Conservation (phyloP, 371 early-diverging fungal genomes). For the Mycotypha africana region DNA sequence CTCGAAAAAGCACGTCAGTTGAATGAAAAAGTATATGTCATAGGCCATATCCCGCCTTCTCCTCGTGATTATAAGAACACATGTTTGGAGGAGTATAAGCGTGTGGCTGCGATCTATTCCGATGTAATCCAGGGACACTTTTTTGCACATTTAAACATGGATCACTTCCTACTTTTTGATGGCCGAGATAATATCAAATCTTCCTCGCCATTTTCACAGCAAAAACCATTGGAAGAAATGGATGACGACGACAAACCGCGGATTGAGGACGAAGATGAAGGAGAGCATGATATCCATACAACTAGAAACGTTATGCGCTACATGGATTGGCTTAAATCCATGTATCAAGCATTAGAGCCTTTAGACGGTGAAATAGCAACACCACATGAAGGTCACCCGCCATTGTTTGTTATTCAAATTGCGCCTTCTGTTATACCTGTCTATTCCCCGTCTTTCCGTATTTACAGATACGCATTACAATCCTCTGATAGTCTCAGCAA, state of each 20-base stretch:
- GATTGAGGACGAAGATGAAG: slow-evolving; percentile 4
- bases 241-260: background rate
- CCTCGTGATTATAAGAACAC: slow-evolving; percentile 58
- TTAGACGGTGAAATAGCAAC: slow-evolving; percentile 7
- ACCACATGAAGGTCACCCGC: slow-evolving; percentile 4
- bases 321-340: slow-evolving; percentile 24
- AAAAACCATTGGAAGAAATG: too few relatives aligned
- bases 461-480: slow-evolving; percentile 69
- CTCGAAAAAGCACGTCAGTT: slow-evolving; percentile 37
- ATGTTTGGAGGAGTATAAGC: slow-evolving; percentile 58
- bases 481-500: too few relatives aligned
- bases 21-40: slow-evolving; percentile 48
- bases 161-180: slow-evolving; percentile 62
- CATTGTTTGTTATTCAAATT: slow-evolving; percentile 51
- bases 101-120: slow-evolving; percentile 49
- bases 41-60: slow-evolving; percentile 76
- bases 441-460: slow-evolving; percentile 67
- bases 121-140: slow-evolving; percentile 69
- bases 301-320: slow-evolving; percentile 27
- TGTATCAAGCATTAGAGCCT: slow-evolving; percentile 23
- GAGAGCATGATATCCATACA: background rate
- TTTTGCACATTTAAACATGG: slow-evolving; percentile 81
- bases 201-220: too few relatives aligned
- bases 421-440: slow-evolving; percentile 72
- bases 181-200: background rate